Base-by-base conservation (phyloP, 2,329 filamentous ascomycete genomes). In the Cladosporium sp. region DNA sequence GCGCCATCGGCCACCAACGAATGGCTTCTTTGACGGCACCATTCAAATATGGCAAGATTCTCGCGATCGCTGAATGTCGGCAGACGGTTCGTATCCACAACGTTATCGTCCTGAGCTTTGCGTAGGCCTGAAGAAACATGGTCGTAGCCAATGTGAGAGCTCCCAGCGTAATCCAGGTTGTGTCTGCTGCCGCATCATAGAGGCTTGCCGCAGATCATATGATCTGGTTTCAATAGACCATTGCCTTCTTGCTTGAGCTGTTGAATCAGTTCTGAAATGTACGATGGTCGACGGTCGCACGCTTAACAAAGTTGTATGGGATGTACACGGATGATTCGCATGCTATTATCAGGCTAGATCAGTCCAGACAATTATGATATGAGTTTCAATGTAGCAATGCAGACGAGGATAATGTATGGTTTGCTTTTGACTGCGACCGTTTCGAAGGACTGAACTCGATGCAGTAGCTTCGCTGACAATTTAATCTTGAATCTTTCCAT, bases 91-190 rank as follows among this genome's bases (percentile, higher is more conserved):
- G 63, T 3, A 1, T 60, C 63, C 4, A 61, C 55, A 15, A 64
- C 59, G 5, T 38, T 40, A 9, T 63, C 59, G 36, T 77, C 78
- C 65, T 84, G 80, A 7, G 79, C 77, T 64, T 78, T 79, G 58
- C 67, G 72, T 82, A 77, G 76, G 81, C 83, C 63, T 79, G 75
- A 0, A 81, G 81, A 62, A 82, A 76, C 2, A 60, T 45, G 14
- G 63, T 51, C 67, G 70, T 68, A 11, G 66, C 65, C 12, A 65
- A 59, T 17, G 65, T 25, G 38, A 65, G 65, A 15, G 59, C 64
- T 8, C 73, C 60, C 5, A 75, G 66, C 1, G 70, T 63, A 0
- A 65, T 63, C 1, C 67, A 65, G 3, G 70, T 69, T 0, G 74
- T 75, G 34, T 82, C 80, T 1, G 22, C 8, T 22, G 42, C 42